Evolutionary conservation across 371 early-diverging fungal genomes (phyloP).

Genomic region (Zopfochytrium polystomum): DNA sequence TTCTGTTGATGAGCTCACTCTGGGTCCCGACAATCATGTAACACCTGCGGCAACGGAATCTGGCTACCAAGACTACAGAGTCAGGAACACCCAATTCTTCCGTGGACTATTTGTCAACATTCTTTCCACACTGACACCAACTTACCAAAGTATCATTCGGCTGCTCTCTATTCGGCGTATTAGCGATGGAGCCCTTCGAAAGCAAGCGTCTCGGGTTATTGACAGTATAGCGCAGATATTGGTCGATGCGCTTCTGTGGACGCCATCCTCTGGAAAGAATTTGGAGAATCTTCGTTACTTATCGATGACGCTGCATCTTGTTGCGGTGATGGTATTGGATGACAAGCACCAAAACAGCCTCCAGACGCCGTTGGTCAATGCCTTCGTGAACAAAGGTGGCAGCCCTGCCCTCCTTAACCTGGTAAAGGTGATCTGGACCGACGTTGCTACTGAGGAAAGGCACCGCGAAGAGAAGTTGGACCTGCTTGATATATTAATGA

Average conservation of each 20-base stretch:
- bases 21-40: too few relatives aligned
- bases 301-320: neutral
- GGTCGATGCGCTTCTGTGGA: conserved; percentile 29
- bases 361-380: conserved; percentile 66
- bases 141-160: conserved; percentile 73
- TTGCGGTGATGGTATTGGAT: conserved; percentile 32
- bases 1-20: too few relatives aligned
- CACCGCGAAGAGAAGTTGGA: conserved; percentile 2
- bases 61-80: conserved; percentile 61
- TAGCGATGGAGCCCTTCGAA: conserved; percentile 50
- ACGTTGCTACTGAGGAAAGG: neutral
- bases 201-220: conserved; percentile 46
- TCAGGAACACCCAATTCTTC: conserved; percentile 67
- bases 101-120: conserved; percentile 65
- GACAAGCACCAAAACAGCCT: conserved; percentile 64
- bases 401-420: conserved; percentile 56
- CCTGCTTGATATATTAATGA: conserved; percentile 57
- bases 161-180: conserved; percentile 63
- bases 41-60: too few relatives aligned
- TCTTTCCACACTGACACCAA: conserved; percentile 59
- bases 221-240: conserved; percentile 29
- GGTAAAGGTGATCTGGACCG: conserved; percentile 56
- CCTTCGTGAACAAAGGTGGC: conserved; percentile 66
- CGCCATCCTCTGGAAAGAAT: neutral
- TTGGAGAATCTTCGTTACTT: neutral